Base-by-base conservation (phyloP, 208 protist genomes). In the Trypanosomatidae sp. region DNA sequence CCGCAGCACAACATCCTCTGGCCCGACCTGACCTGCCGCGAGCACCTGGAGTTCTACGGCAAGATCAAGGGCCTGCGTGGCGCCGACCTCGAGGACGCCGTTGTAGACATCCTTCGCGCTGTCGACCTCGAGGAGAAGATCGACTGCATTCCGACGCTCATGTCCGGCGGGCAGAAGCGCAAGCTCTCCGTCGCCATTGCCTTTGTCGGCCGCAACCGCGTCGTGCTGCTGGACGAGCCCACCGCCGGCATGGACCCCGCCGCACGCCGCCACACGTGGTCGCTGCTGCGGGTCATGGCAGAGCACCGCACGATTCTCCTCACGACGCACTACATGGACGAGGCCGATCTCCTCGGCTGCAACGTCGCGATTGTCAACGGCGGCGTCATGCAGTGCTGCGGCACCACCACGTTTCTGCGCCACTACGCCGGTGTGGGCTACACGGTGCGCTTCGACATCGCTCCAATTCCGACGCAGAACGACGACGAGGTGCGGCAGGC, bases 271-370 rank as follows among this genome's bases (percentile, higher is more conserved):
- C 78, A 86, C 52, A 88, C 91, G 59, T 98, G 93, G 94, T 46
- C 66, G 10, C 67, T 95, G 3, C 74, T 90, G 41, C 71, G 86
- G 0, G 66, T 66, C 41, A 82, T 85, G 77, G 66, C 68, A 47
- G 25, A 55, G 60, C 28, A 66, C 13, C 83, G 55, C 76, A 91
- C 87, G 36, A 88, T 96, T 99, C 46, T 94, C 3, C 74, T 94
- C 41, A 91, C 80, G 41, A 97, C 95, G 28, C 98, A 99, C 77
- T 98, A 88, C 77, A 99, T 99, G 97, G 98, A 99, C 69, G 98
- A 99, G 77, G 98, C 98, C 5, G 98, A 99, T 74, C 67, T 95
- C 28, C 84, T 99, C 0, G 86, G 87, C 41, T 83, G 98, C 71
- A 81, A 85, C 49, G 94, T 99, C 60, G 95, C 85, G 8, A 97